Base-by-base conservation (phyloP, 345 rosid genomes). In the Salix koriyanagi region DNA sequence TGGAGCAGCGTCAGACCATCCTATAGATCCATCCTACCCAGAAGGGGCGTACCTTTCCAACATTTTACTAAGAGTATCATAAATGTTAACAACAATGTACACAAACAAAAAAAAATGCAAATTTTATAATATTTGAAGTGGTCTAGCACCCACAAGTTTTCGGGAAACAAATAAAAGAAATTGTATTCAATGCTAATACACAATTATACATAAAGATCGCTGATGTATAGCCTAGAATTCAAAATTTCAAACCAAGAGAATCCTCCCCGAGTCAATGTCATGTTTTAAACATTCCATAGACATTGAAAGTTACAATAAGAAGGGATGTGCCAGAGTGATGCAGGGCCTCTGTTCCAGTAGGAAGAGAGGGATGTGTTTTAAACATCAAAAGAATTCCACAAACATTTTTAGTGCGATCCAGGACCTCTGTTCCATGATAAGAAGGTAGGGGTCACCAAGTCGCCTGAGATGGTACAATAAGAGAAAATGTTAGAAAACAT, bases 361-460 rank as follows among this genome's bases (percentile, higher is more conserved):
- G 37, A 34, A 34, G 37, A 1, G 37, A 34, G 37, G 37, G 37
- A 0, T 34, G 37, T 34, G 37, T 5, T 34, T 34, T 34, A 5
- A 34, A 34, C 26, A 32, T 41, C 15, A 9, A 4, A 34, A 4
- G 70, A 30, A 14, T n/a, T 64, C 36, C 65, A 4, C 28, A 5
- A 19, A 23, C 52, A 34, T 44, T 58, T 67, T 81, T 64, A 81
- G 65, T 77, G 72, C 12, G 78, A 93, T 34, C 94, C 90, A 1
- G 98, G 96, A 74, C 78, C 88, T 82, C 94, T 90, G 85, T 93
- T 93, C 99, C 99, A 96, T n/a, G 98, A 92, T 81, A 96, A 79
- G 79, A 93, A 93, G 3, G 98, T 85, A 23, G 99, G 99, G 98
- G 85, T 96, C 99, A 79, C 96, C 97, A 64, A 92, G 94, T 67